phyloP scores from a whole-genome alignment of 1,139 yeast genomes.

The Candida dubliniensis region DNA sequence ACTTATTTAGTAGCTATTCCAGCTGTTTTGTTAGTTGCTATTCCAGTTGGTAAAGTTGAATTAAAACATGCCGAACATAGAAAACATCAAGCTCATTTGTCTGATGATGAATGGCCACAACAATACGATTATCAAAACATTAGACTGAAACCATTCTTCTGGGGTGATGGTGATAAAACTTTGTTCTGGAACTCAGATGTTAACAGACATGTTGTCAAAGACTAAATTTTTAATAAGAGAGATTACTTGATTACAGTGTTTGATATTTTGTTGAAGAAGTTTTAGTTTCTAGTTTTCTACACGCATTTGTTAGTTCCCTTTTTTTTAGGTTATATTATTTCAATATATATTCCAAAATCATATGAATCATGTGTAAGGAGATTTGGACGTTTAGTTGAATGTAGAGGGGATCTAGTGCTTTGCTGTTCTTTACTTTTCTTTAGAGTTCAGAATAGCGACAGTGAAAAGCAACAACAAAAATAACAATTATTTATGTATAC shows the following conservation, averaged over 20 bases:
- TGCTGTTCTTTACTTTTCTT: too few species aligned
- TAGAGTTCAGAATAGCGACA: background rate
- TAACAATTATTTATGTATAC: background rate
- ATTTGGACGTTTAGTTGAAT: too few species aligned
- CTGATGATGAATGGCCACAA: constrained; percentile 89
- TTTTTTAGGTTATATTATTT: background rate
- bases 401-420: too few species aligned
- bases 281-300: background rate
- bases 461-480: background rate
- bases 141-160: constrained; percentile 84
- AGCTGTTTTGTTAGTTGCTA: constrained; percentile 70
- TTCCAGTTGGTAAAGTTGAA: constrained; percentile 81
- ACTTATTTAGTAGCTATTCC: constrained; percentile 81
- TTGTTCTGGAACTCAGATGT: constrained; percentile 92
- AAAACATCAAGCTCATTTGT: constrained; percentile 70
- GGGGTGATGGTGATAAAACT: constrained; percentile 99
- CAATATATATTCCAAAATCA: constrained; percentile 4
- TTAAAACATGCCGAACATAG: constrained; percentile 88
- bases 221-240: constrained; percentile 3
- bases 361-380: background rate
- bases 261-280: constrained; percentile 1
- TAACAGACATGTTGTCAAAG: constrained; percentile 68
- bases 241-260: background rate
- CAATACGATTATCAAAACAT: constrained; percentile 90
- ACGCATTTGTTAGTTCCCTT: background rate